Percentiles rank a stretch among this genome's conserved stretches.
phyloP scores from a whole-genome alignment of 2,329 filamentous ascomycete genomes.

The Aspergillaceae sp. region DNA sequence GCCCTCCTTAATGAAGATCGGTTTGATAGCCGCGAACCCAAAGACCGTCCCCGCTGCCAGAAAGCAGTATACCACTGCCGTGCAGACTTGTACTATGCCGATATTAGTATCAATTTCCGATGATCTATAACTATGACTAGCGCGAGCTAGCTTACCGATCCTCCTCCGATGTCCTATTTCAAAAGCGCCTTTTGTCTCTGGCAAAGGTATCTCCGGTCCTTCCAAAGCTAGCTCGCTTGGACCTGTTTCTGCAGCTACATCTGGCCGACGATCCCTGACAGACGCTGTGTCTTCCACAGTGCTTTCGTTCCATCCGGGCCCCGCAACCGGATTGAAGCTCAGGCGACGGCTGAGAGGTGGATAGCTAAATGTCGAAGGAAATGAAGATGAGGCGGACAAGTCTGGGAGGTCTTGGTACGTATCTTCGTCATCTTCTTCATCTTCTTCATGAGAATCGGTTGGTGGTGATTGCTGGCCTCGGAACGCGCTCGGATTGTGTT shows the following conservation, averaged over 20 bases:
- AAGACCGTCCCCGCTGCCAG: slow-evolving; percentile 73
- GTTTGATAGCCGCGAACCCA: slow-evolving; percentile 77
- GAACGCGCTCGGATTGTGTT: slow-evolving; percentile 24
- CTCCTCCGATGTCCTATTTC: slow-evolving; percentile 48
- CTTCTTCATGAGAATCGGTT: no score
- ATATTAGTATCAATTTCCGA: background rate
- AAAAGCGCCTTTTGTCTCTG: slow-evolving; percentile 37
- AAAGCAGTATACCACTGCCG: slow-evolving; percentile 64
- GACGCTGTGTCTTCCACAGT: slow-evolving; percentile 19
- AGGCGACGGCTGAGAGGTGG: slow-evolving; percentile 21
- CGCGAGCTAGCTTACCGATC: slow-evolving; percentile 36
- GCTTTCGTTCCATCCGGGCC: slow-evolving; percentile 28
- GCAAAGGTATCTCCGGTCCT: slow-evolving; percentile 9
- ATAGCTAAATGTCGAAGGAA: slow-evolving; percentile 24
- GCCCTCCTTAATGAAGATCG: slow-evolving; percentile 63
- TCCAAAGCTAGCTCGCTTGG: slow-evolving; percentile 8
- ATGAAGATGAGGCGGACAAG: slow-evolving; percentile 24
- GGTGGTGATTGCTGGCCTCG: slow-evolving; percentile 2
- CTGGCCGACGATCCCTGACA: slow-evolving; percentile 12
- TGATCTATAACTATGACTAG: no score
- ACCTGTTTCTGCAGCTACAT: slow-evolving; percentile 5
- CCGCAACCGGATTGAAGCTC: slow-evolving; percentile 37
- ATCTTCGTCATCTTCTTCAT: slow-evolving; percentile 15
- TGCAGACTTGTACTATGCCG: slow-evolving; percentile 55
- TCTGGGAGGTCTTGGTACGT: slow-evolving; percentile 24